Percentiles rank a stretch among this genome's conserved stretches.
Evolutionary conservation across 2,329 filamentous ascomycete genomes (phyloP).

Genomic region (Simplicillium sp.): DNA sequence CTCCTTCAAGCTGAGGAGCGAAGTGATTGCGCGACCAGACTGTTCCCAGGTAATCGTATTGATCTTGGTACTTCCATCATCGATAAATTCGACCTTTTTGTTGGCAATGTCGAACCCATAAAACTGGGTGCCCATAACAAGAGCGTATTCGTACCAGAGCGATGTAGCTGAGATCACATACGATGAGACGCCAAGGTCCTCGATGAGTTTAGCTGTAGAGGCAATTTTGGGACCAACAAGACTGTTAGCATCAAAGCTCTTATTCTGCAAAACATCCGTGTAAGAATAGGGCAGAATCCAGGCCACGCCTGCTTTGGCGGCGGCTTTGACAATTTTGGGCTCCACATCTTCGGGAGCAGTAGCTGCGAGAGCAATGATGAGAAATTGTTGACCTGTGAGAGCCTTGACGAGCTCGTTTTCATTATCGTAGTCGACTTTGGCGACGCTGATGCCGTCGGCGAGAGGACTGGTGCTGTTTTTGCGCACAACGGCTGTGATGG

Average conservation of each 20-base stretch:
- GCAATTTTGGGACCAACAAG: conserved; percentile 9
- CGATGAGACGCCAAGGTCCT: conserved; percentile 19
- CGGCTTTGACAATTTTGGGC: conserved; percentile 34
- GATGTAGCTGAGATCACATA: conserved; percentile 26
- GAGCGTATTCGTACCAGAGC: conserved; percentile 43
- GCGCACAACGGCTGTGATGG: conserved; percentile 42
- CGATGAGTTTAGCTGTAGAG: conserved; percentile 21
- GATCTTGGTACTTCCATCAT: conserved; percentile 46
- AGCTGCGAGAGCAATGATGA: conserved; percentile 38
- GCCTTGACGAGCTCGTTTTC: conserved; percentile 31
- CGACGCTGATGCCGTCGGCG: conserved; percentile 30
- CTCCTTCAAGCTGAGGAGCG: conserved; percentile 32
- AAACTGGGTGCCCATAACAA: conserved; percentile 19
- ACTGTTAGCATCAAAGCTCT: conserved; percentile 19
- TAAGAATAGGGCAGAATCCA: conserved; percentile 42
- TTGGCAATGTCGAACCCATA: conserved; percentile 41
- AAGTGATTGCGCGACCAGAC: conserved; percentile 43
- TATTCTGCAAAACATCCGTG: conserved; percentile 17
- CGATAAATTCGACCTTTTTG: conserved; percentile 32
- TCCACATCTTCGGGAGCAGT: conserved; percentile 30
- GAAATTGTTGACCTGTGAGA: conserved; percentile 39
- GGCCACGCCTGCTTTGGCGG: conserved; percentile 36
- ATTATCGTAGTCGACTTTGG: conserved; percentile 32
- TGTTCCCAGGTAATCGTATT: conserved; percentile 51
- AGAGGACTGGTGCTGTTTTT: conserved; percentile 26